Conservation (phyloP, 805 yeast genomes). For the Kodamaea nitidulidarum region DNA sequence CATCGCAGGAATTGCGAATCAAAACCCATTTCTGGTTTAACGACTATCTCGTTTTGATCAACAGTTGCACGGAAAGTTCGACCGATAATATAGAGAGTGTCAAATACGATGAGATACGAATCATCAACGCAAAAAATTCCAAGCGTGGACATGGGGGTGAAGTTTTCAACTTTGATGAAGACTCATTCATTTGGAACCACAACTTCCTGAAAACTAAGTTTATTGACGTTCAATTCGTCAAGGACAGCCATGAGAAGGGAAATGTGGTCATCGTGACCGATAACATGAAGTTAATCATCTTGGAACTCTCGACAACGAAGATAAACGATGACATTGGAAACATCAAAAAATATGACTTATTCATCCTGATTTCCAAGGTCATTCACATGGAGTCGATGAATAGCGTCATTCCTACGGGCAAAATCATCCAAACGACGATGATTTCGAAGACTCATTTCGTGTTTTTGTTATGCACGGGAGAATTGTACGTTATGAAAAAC, state of each 20-base stretch:
- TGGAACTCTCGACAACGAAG: constrained; percentile 17
- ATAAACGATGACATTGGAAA: constrained; percentile 7
- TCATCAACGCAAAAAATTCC: constrained; percentile 28
- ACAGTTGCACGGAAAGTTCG: constrained; percentile 19
- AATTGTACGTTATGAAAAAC: constrained; percentile 33
- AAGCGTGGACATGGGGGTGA: constrained; percentile 32
- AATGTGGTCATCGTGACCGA: constrained; percentile 26
- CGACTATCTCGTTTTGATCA: constrained; percentile 31
- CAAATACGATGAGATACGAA: constrained; percentile 32
- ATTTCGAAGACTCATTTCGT: constrained; percentile 31
- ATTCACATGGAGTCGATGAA: constrained; percentile 33
- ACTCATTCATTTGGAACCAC: constrained; percentile 37
- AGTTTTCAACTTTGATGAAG: constrained; percentile 33
- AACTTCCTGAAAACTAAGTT: constrained; percentile 23
- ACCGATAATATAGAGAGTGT: constrained; percentile 6
- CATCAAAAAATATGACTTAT: constrained; percentile 20
- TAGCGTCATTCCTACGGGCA: constrained; percentile 20
- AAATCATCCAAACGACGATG: constrained; percentile 22
- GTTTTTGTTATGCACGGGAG: constrained; percentile 36
- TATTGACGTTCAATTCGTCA: constrained; percentile 16
- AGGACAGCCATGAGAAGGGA: constrained; percentile 1
- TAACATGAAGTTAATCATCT: constrained; percentile 26
- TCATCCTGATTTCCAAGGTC: constrained; percentile 27
- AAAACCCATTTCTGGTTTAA: constrained; percentile 34
- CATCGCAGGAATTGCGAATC: constrained; percentile 30